Conservation (phyloP, 192 early-diverging fungal genomes). For the Linnemannia elongata region DNA sequence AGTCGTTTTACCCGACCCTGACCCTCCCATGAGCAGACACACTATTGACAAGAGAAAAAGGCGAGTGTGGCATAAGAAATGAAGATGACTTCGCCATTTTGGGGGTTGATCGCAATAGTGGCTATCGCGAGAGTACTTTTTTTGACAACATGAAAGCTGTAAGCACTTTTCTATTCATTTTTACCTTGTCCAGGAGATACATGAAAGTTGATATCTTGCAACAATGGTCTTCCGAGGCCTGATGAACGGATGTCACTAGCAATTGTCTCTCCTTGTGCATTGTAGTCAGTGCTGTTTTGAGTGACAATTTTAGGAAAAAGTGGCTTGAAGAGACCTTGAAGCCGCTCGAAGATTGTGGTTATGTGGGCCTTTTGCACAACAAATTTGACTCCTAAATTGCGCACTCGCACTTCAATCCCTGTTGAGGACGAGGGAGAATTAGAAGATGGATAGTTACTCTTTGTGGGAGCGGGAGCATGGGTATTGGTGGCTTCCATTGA, state of each 20-base stretch:
- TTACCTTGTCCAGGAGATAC: conserved; percentile 13
- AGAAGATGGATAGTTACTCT: background rate
- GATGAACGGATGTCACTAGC: background rate
- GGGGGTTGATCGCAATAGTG: background rate
- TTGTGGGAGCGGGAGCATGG: background rate
- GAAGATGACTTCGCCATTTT: background rate
- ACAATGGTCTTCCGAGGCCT: background rate
- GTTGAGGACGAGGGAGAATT: background rate
- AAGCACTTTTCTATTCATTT: background rate
- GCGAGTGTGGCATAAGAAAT: background rate
- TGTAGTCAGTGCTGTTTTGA: background rate
- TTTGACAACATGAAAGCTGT: background rate
- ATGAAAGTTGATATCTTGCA: conserved; percentile 14
- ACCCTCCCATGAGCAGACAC: conserved; percentile 16
- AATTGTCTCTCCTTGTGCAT: background rate
- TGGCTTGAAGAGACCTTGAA: background rate
- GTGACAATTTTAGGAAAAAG: background rate
- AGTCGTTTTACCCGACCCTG: conserved; percentile 20
- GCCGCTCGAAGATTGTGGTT: background rate
- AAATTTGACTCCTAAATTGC: background rate
- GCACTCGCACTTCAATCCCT: background rate
- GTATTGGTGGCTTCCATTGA: background rate
- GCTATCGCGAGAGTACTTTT: background rate
- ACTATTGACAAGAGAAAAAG: background rate
- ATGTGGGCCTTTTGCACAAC: background rate